Evolutionary conservation across 106 monocot species (phyloP), one percentile per base, ranked within the genome.

Genomic region (Alisma plantagoaquatica): DNA sequence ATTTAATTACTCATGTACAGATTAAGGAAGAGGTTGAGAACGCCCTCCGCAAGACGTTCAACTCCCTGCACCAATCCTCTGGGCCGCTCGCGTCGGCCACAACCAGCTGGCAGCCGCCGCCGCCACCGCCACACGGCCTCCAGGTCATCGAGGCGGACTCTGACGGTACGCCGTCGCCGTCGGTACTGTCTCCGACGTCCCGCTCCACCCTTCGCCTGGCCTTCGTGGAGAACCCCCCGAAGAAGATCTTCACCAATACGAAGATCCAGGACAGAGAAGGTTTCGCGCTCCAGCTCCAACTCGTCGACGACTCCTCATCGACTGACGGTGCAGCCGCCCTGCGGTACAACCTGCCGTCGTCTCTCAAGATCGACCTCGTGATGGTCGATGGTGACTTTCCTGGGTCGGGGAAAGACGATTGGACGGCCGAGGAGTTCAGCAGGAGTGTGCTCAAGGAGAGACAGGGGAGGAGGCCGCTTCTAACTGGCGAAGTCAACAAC

Each of bases 231-330:
- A 62, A 11, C 7, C 67, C 68, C 14, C 29, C 62, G 9, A 49
- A 59, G 25, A 77, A 81, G 0, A 78, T 92, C 49, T 92, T 78
- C 72, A 92, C 85, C 0, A 67, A 54, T 3, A 84, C 38, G 67
- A 92, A 73, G 63, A 68, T 92, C 9, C 70, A 73, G 11, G 78
- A 71, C 23, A 17, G 31, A 7, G 70, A 78, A 8, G 33, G 42
- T 9, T 68, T 58, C 26, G 71, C 75, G 2, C 74, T 84, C 26
- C 59, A 62, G 26, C 33, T 82, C 41, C n/a, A 27, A 15, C 60
- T 82, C 4, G 45, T 62, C 2, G 63, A 73, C 12, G 31, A 24
- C 6, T 15, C 24, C 9, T n/a, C n/a, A n/a, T n/a, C n/a, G n/a
- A n/a, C n/a, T n/a, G 23, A n/a, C 0, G 38, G 43, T 11, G 33